Base-by-base conservation (phyloP, 2,329 filamentous ascomycete species). In the Verticillium nubilum region DNA sequence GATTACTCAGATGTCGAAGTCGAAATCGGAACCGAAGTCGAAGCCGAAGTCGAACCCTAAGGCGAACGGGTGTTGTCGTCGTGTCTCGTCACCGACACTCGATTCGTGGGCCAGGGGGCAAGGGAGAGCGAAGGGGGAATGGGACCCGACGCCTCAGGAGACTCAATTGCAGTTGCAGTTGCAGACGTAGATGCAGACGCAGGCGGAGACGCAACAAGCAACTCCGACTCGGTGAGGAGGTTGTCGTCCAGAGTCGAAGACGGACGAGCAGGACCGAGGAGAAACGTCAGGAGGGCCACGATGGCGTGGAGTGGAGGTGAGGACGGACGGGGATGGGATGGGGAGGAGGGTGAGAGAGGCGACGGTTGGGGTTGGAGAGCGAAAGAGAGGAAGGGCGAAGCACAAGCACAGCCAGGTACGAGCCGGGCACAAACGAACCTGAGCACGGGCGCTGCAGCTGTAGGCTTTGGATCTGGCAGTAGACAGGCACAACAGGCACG, bases 51-150 rank as follows among this genome's bases (percentile, higher is more conserved):
- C 52, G 52, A 29, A 29, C 12, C 23, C 28, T 10, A 10, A 25
- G 31, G 37, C 54, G 54, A 25, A 31, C 3, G 31, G 26, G 28
- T 19, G n/a, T 29, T 35, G 31, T 31, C 15, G 54, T 56, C 33
- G 54, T 42, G 54, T 47, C 31, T 56, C 19, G 54, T 56, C 54
- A 56, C 54, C 54, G 54, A 56, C 54, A 56, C 17, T 56, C 19
- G 54, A 31, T 10, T 31, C 27, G 15, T 17, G 52, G n/a, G 37
- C 37, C 37, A 47, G 37, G 37, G n/a, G 37, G 37, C 37, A 47
- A 47, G 37, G 37, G 37, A 47, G 37, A n/a, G 37, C 37, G 37
- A 47, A 47, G 5, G 37, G 37, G n/a, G n/a, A n/a, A 47, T 19
- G 17, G 15, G n/a, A 23, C 37, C 37, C 37, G n/a, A 23, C 19